phyloP scores from a whole-genome alignment of 1,284 basidiomycete genomes.

The Amylostereum chailletii region DNA sequence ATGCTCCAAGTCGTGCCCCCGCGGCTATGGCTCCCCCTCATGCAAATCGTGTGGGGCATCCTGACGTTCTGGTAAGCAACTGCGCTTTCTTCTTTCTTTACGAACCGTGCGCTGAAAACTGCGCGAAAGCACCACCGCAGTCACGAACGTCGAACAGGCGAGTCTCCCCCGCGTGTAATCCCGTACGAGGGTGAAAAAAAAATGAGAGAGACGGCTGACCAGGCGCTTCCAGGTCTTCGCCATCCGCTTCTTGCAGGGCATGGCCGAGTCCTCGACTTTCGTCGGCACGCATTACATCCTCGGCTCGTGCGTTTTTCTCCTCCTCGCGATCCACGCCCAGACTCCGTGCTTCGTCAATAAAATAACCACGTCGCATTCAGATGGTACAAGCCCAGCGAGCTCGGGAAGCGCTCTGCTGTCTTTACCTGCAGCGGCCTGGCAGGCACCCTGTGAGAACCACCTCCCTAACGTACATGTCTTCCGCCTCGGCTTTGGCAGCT shows the following conservation, averaged over 20 bases:
- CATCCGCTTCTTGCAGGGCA: slow-evolving; percentile 68
- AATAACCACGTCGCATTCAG: slow-evolving; percentile 20
- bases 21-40: slow-evolving; percentile 56
- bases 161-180: slow-evolving; percentile 4
- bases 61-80: slow-evolving; percentile 48
- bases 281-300: slow-evolving; percentile 70
- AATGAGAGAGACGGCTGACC: slow-evolving; percentile 11
- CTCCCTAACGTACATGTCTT: too few species aligned
- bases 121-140: slow-evolving; percentile 41
- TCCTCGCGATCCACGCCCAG: background rate
- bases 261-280: slow-evolving; percentile 67
- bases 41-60: slow-evolving; percentile 59
- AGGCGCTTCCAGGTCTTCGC: slow-evolving; percentile 44
- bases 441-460: slow-evolving; percentile 45
- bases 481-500: too few species aligned
- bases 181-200: background rate
- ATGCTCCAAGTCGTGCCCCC: slow-evolving; percentile 54
- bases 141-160: slow-evolving; percentile 48
- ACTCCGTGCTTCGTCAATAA: background rate
- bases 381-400: slow-evolving; percentile 63
- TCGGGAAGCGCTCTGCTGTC: slow-evolving; percentile 65
- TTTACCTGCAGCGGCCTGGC: slow-evolving; percentile 62
- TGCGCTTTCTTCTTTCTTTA: background rate
- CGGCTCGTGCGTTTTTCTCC: slow-evolving; percentile 41
- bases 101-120: background rate